Evolutionary conservation across 257 asterid genomes (phyloP).

Genomic region (Datura wrightii): DNA sequence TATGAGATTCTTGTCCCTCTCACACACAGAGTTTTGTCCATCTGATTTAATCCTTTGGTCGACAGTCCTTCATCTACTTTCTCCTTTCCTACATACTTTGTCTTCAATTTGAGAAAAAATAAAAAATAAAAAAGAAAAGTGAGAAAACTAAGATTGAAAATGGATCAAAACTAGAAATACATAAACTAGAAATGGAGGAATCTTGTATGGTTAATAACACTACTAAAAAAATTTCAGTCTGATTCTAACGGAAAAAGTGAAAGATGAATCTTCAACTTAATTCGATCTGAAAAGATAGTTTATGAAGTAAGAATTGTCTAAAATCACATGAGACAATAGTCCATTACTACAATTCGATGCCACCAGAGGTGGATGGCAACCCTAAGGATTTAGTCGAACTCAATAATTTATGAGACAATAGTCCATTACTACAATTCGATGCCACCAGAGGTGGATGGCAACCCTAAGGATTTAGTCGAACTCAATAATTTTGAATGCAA

Average conservation of each 20-base stretch:
- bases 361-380: no score
- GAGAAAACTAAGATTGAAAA: background rate
- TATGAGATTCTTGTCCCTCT: constrained; percentile 79
- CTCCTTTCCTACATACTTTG: constrained; percentile 67
- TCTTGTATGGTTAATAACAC: background rate
- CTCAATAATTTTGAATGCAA: fast-evolving
- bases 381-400: no score
- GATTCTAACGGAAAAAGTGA: background rate
- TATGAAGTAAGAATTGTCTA: background rate
- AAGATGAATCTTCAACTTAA: background rate
- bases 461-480: background rate
- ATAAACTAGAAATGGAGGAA: background rate
- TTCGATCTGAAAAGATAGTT: background rate
- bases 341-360: no score
- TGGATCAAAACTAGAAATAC: background rate
- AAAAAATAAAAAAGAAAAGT: background rate
- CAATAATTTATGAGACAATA: no score
- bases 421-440: no score
- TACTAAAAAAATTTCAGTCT: background rate
- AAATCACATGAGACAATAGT: background rate
- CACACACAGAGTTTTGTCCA: constrained; percentile 73
- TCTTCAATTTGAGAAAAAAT: constrained; percentile 42
- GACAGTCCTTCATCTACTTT: constrained; percentile 42
- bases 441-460: background rate
- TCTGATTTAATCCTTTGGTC: constrained; percentile 59